Evolutionary conservation across 1,284 basidiomycete species (phyloP), one percentile per base, ranked within the genome.

Genomic region (Puccinia coronata): DNA sequence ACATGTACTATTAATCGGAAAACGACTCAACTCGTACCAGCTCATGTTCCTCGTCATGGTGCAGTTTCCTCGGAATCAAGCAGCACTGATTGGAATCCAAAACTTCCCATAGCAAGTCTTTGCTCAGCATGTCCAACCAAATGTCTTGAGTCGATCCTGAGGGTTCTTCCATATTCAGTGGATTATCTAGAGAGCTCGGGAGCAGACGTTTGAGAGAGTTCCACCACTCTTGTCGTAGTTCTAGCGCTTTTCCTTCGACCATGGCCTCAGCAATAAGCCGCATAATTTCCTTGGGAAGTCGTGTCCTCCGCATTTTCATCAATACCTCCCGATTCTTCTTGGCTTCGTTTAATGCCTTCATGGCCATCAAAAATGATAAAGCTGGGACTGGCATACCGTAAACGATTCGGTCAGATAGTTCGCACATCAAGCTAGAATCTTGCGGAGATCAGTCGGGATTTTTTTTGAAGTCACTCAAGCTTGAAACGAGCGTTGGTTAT

Each of bases 331-430:
- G 53, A 14, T 1, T 41, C 20, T 36, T 39, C 25, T 36, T 41
- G 20, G 34, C 8, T 61, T 75, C 72, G 49, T 75, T 75, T 28
- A 75, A 47, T 25, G 49, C 72, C 57, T 75, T 75, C 23, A 39
- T 59, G 4, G 72, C 51, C 55, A 75, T 59, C 39, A 75, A 75
- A 49, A 75, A 61, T 28, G 72, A 61, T 23, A 75, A 23, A 28
- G 72, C 72, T 61, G 72, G 72, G 25, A 75, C 72, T 1, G 72
- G 72, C 47, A 75, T 59, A 39, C 72, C 72, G 72, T 75, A 75
- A 47, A 75, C 55, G 41, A 61, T 43, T 57, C 55, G 72, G 39
- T 75, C 72, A 43, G 34, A 43, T 49, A 75, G 18, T 25, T 43
- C 31, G 36, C 72, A 75, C 72, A 75, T 75, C 34, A 63, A 63